Evolutionary conservation across 2,329 filamentous ascomycete species (phyloP), one percentile per base, ranked within the genome.

Genomic region (Trichoderma gracile): DNA sequence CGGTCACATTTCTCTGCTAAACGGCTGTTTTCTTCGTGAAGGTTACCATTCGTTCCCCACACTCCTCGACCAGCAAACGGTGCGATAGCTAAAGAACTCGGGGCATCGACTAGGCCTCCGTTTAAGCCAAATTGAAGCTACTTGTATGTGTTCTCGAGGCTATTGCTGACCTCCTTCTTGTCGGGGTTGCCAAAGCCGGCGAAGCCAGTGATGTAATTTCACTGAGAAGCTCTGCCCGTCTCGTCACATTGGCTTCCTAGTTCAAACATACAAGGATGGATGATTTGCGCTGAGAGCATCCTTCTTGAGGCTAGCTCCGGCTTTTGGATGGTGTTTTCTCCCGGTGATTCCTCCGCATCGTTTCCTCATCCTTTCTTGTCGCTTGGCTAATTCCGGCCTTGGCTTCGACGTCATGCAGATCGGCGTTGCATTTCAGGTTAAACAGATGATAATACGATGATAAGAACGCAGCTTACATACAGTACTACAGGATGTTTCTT

Each of bases 151-250:
- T 17, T 57, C 14, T 50, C 21, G n/a, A 17, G n/a, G 21, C 40
- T 30, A 27, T 42, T n/a, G 30, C 33, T 33, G 38, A 23, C 12
- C 46, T 14, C 45, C 58, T 38, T 43, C 40, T 15, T 47, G 33
- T 62, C 49, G 58, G 47, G 33, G 6, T 62, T 50, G n/a, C 40
- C 40, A 40, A 54, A 62, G 49, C 14, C 19, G 57, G 58, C 6
- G 33, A 27, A 47, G 15, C 40, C 42, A n/a, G 63, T 65, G 63
- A 65, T 65, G 63, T 61, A 65, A 65, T 65, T 19, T 42, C 56
- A 14, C 33, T 10, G 1, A 52, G 30, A 52, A 30, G 38, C 23
- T 23, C 15, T 58, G 19, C 9, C 10, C 30, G 8, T 9, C 9
- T 9, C 9, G 30, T 30, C 30, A 30, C 30, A 30, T 30, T 30